phyloP scores from a whole-genome alignment of 2,329 filamentous ascomycete species.

The Thielaviopsis euricoi region DNA sequence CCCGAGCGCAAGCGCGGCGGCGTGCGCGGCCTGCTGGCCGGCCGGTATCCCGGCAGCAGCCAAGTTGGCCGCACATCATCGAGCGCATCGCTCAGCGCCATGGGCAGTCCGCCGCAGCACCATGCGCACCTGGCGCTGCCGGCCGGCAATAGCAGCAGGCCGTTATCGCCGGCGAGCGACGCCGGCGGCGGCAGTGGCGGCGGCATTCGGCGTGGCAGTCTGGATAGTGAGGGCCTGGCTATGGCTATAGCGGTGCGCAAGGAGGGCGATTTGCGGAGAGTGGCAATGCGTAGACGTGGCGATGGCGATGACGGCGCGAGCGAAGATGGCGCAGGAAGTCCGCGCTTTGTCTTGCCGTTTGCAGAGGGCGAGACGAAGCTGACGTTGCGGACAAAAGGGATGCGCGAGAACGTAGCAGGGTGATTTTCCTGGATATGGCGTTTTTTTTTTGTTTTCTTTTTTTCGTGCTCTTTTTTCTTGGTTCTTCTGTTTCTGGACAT shows the following conservation, averaged over 20 bases:
- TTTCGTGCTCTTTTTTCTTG: neutral
- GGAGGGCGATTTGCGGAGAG: conserved; percentile 24
- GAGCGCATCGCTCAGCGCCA: neutral
- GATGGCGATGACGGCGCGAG: conserved; percentile 13
- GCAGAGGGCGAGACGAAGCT: conserved; percentile 28
- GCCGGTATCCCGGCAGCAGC: conserved; percentile 24
- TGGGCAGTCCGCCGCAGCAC: neutral
- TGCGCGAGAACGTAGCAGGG: conserved; percentile 26
- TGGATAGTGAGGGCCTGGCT: conserved; percentile 22
- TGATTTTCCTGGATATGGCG: neutral
- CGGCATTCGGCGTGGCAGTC: conserved; percentile 25
- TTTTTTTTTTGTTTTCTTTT: neutral
- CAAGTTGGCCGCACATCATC: neutral
- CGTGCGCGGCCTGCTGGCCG: conserved; percentile 39
- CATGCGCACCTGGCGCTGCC: conserved; percentile 8
- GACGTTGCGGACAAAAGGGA: conserved; percentile 37
- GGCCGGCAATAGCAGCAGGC: no score
- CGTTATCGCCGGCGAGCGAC: no score
- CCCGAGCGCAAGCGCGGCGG: conserved; percentile 46
- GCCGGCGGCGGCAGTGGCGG: conserved; percentile 16
- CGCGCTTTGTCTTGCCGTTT: conserved; percentile 26
- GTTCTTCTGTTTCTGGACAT: neutral
- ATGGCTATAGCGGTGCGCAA: conserved; percentile 20
- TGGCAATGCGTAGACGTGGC: conserved; percentile 15
- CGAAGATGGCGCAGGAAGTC: conserved; percentile 1